Percentiles rank a stretch among this genome's conserved stretches.
These are phyloP conservation scores for Colletotrichum theobromicola DNA, from an alignment of 2,329 filamentous ascomycete genomes.

Conservation along the genomic window DNA sequence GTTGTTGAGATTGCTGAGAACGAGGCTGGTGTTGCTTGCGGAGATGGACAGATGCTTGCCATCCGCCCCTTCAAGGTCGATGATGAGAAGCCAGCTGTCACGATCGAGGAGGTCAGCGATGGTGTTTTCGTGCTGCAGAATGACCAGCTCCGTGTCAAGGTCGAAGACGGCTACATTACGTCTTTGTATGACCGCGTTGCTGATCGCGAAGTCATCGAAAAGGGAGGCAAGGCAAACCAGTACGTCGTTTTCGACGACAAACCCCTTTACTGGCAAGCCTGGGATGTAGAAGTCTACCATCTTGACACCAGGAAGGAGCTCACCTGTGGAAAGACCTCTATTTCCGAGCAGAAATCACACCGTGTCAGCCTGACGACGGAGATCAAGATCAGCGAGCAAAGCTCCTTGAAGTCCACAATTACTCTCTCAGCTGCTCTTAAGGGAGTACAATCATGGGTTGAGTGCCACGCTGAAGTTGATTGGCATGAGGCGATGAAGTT, in stretches of 20 bases:
- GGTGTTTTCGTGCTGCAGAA: slow-evolving; percentile 83
- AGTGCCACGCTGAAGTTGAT: slow-evolving; percentile 86
- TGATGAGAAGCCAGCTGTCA: slow-evolving; percentile 52
- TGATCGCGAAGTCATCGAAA: slow-evolving; percentile 78
- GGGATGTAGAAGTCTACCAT: slow-evolving; percentile 98
- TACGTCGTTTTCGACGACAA: slow-evolving; percentile 97
- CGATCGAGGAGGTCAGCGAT: slow-evolving; percentile 53
- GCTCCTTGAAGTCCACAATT: slow-evolving; percentile 86
- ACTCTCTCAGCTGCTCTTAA: slow-evolving; percentile 74
- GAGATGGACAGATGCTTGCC: slow-evolving; percentile 56
- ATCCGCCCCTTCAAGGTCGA: slow-evolving; percentile 55
- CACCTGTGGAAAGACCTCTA: slow-evolving; percentile 67
- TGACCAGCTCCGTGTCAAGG: slow-evolving; percentile 73
- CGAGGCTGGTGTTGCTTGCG: slow-evolving; percentile 60
- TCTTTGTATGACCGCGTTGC: slow-evolving; percentile 80
- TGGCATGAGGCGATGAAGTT: slow-evolving; percentile 98
- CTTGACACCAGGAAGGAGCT: slow-evolving; percentile 85
- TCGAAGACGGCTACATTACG: slow-evolving; percentile 78
- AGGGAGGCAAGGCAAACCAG: slow-evolving; percentile 82
- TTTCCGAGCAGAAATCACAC: slow-evolving; percentile 75
- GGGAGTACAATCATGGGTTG: slow-evolving; percentile 72
- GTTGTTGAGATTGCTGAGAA: slow-evolving; percentile 68
- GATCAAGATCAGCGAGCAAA: slow-evolving; percentile 86
- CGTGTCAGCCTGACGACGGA: slow-evolving; percentile 83
- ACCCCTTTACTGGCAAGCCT: slow-evolving; percentile 95